phyloP scores from a whole-genome alignment of 805 yeast genomes.

The Candida oleophila region DNA sequence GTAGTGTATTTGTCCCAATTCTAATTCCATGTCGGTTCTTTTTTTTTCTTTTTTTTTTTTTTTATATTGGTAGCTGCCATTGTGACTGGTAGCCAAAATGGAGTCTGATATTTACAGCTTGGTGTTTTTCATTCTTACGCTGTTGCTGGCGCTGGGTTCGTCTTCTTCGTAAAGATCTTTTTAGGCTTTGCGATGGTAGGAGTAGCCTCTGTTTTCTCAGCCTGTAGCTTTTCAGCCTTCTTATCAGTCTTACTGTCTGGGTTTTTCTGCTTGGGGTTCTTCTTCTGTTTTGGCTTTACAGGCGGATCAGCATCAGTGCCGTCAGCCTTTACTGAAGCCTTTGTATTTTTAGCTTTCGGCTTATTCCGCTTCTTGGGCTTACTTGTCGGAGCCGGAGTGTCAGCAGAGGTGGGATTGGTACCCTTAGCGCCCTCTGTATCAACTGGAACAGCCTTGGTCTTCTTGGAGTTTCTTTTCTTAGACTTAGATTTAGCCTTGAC shows the following conservation, averaged over 20 bases:
- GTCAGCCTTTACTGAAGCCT: not conserved
- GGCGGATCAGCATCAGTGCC: not conserved
- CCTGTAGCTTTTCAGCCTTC: not conserved
- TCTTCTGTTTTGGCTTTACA: not conserved
- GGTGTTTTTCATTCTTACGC: too few relatives aligned
- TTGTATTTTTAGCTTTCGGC: not conserved
- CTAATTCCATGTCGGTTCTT: too few relatives aligned
- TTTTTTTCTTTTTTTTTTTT: too few relatives aligned
- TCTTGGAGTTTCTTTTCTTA: not conserved
- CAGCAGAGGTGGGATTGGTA: not conserved
- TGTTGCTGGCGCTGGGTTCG: not conserved
- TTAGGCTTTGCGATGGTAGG: not conserved
- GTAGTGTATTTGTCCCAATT: too few relatives aligned
- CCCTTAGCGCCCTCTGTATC: constrained; percentile 6
- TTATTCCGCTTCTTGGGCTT: not conserved
- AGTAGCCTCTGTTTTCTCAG: not conserved
- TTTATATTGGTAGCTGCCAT: too few relatives aligned
- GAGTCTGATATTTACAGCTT: too few relatives aligned
- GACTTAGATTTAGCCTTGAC: not conserved
- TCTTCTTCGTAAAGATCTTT: not conserved
- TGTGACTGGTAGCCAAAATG: too few relatives aligned
- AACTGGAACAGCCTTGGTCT: not conserved
- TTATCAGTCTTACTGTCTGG: not conserved
- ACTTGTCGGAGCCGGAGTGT: not conserved
- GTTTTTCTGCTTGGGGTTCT: not conserved